Base-by-base conservation (phyloP, 352 stramenopile species). In the Globisporangium irregulare region DNA sequence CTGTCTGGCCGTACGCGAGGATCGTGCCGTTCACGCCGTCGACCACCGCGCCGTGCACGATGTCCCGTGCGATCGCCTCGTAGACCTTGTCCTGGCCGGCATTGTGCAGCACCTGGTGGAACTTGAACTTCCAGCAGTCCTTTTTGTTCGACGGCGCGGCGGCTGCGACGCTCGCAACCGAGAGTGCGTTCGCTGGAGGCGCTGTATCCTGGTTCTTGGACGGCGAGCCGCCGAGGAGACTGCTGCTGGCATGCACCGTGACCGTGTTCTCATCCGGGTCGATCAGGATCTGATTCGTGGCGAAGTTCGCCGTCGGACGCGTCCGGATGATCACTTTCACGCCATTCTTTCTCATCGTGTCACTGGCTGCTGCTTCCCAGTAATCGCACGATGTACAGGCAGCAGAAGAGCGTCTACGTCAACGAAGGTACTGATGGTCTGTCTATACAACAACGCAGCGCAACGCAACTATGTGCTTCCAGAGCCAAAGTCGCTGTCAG, bases 91-190 rank as follows among this genome's bases (percentile, higher is more conserved):
- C 88, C 72, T 98, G 91, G 15, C 79, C 82, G 15, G 84, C 90
- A 73, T 98, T 97, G 80, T 98, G 91, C 60, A 98, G 81, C 64
- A 98, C 84, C 67, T 98, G 91, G 66, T 98, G 89, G 69, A 96
- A 97, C 69, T 95, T 92, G 73, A 98, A 98, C 51, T 87, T 86
- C 84, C 84, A 94, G 56, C 79, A 91, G 64, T 91, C 84, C 60
- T 93, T 93, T 50, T 81, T 82, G 74, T 94, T 94, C 1, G 80
- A 91, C 12, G 84, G 87, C 1, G 64, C 72, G 7, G 66, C 71
- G 4, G 59, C n/a, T 1, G 72, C 58, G 32, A 68, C 38, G 54
- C 48, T 67, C 43, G 69, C 59, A 38, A 55, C 34, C 25, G 63
- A 64, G 38, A 36, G 50, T 9, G 59, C 41, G 18, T 58, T 60